Conservation (phyloP, 2,329 filamentous ascomycete genomes). For the Thelonectria rubi region DNA sequence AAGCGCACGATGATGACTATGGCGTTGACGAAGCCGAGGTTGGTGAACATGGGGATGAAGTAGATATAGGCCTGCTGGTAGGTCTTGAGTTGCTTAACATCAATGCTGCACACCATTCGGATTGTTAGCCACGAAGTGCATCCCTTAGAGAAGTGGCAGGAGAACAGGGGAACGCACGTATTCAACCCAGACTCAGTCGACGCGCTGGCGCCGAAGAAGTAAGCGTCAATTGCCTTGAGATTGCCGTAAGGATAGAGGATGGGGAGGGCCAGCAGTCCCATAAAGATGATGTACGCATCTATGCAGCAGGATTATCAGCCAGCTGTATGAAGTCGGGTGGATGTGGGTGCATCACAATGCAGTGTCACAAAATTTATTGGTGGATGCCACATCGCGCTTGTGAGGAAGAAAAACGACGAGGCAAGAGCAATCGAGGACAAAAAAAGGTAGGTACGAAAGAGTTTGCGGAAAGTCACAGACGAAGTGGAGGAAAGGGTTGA, state of each 20-base stretch:
- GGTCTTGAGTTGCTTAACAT: conserved; percentile 56
- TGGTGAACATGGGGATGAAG: conserved; percentile 57
- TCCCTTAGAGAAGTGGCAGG: not conserved
- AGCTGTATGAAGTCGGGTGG: not conserved
- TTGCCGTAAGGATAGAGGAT: conserved; percentile 35
- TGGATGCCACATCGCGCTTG: not conserved
- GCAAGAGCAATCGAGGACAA: not conserved
- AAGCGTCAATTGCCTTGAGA: conserved; percentile 54
- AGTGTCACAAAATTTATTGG: not conserved
- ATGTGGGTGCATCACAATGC: not conserved
- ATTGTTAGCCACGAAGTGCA: conserved; percentile 20
- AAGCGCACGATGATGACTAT: conserved; percentile 57
- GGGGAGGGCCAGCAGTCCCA: conserved; percentile 32
- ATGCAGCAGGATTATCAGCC: not conserved
- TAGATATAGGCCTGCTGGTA: conserved; percentile 63
- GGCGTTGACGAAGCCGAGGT: conserved; percentile 59
- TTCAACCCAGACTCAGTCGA: conserved; percentile 62
- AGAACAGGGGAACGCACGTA: conserved; percentile 47
- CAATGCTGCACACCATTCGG: conserved; percentile 50
- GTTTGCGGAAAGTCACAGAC: no score
- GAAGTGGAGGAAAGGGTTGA: no score
- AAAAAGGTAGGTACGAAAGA: no score
- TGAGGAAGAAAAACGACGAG: not conserved
- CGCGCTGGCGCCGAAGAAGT: conserved; percentile 59
- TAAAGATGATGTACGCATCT: conserved; percentile 38